phyloP scores from a whole-genome alignment of 768 basidiomycete genomes.

The Boletus vermiculosoides region DNA sequence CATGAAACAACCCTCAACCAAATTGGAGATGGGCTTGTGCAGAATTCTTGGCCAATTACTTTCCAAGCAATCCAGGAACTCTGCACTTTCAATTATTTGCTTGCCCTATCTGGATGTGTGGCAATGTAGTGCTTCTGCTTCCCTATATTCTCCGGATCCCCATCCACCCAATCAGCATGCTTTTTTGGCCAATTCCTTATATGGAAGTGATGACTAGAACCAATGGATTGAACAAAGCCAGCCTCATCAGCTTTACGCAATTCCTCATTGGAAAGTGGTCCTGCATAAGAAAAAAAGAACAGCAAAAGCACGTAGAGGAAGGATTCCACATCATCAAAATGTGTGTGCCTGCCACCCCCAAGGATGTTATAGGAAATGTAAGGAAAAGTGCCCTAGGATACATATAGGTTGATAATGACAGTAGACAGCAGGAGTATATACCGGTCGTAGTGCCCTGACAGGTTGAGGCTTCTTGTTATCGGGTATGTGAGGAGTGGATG shows the following conservation, averaged over 20 bases:
- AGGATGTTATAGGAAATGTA: conserved; percentile 5
- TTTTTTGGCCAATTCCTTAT: not conserved
- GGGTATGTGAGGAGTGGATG: not conserved
- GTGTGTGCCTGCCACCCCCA: not conserved
- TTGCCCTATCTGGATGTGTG: too few relatives aligned
- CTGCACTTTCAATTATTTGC: not conserved
- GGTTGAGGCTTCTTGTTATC: not conserved
- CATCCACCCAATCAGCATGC: not conserved
- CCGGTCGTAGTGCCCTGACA: not conserved
- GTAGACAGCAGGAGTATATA: not conserved
- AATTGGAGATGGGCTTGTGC: not conserved
- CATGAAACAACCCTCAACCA: not conserved
- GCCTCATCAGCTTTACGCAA: not conserved
- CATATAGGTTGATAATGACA: not conserved
- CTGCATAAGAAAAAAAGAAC: conserved; percentile 9
- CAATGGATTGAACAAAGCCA: conserved; percentile 2
- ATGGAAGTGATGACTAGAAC: not conserved
- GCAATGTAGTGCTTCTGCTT: too few relatives aligned
- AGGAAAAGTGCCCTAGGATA: not conserved
- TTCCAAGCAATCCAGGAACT: not conserved
- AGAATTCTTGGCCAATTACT: not conserved
- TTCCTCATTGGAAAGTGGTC: not conserved
- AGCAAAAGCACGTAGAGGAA: conserved; percentile 17
- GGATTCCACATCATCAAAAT: conserved; percentile 16
- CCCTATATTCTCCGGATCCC: not conserved